Evolutionary conservation across 2,329 filamentous ascomycete genomes (phyloP), one percentile per base, ranked within the genome.

Genomic region (Thelonectria olida): DNA sequence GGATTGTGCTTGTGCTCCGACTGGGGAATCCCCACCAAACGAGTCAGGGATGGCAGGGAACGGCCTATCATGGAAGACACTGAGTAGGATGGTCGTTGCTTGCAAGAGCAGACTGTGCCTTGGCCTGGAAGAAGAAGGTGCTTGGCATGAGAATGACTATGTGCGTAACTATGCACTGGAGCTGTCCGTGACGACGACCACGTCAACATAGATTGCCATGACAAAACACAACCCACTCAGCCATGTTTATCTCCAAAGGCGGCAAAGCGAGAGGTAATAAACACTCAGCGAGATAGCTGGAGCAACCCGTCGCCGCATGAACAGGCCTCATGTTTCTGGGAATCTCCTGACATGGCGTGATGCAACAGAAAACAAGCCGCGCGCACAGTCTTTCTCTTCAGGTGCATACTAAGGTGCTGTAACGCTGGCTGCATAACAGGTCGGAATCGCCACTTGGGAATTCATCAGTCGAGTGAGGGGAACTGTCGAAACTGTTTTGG

Each of bases 341-440:
- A 15, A 31, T 58, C 55, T 58, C 48, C 55, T 58, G 55, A 58
- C 48, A 41, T 58, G 41, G 55, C 41, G 49, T 47, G 55, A 53
- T 53, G 38, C 36, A 25, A 6, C 25, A 39, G 48, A 5, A 45
- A 13, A 9, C 34, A 23, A 12, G n/a, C 38, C 38, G 38, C 20
- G 38, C 38, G 20, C 38, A 41, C 7, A 19, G n/a, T n/a, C n/a
- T n/a, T n/a, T n/a, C n/a, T 41, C 7, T 41, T 5, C n/a, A 12
- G 10, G 4, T 41, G 17, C 12, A 12, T n/a, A n/a, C n/a, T n/a
- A n/a, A 19, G 38, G 23, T 13, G 34, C 13, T 20, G 13, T 15
- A 28, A 25, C n/a, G 17, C 7, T 20, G 22, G 39, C 19, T 54
- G 51, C 19, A 20, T 31, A 9, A 36, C 19, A 17, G 12, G 23